Evolutionary conservation across 208 protist species (phyloP).

Genomic region (Wallacemonas sp.): DNA sequence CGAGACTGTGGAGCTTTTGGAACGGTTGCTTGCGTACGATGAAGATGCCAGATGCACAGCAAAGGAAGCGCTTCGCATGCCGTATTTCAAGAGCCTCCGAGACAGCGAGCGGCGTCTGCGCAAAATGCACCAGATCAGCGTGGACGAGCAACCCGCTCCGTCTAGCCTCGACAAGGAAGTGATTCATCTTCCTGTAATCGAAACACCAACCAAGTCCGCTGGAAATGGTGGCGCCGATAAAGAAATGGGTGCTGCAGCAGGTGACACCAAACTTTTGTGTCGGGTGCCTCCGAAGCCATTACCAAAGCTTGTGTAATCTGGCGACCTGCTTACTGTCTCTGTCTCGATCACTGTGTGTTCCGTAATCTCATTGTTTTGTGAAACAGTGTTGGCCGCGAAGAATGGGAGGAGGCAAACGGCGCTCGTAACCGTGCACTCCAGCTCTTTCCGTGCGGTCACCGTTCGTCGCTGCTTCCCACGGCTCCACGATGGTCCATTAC

Average conservation of each 20-base stretch:
- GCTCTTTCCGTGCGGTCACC: no score
- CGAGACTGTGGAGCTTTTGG: constrained; percentile 86
- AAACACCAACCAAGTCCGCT: constrained; percentile 6
- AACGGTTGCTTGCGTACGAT: constrained; percentile 86
- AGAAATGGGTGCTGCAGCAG: no score
- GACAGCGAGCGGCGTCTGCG: constrained; percentile 40
- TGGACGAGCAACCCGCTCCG: not conserved
- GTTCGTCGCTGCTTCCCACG: no score
- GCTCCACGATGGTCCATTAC: no score
- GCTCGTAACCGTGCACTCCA: no score
- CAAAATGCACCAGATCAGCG: not conserved
- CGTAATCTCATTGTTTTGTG: no score
- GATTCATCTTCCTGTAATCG: constrained; percentile 1
- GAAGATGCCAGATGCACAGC: constrained; percentile 89
- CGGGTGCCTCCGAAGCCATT: not conserved
- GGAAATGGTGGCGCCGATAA: no score
- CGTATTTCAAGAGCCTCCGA: constrained; percentile 82
- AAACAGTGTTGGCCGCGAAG: no score
- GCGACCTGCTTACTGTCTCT: no score
- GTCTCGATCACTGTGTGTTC: no score
- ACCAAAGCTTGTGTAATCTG: not conserved
- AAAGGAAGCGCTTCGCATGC: constrained; percentile 88
- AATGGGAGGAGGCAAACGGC: no score
- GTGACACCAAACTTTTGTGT: not conserved
- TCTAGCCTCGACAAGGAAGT: not conserved